Percentiles rank a stretch among this genome's conserved stretches.
Conservation (phyloP, 176 grass and related monocot genomes). For the Oryza meyeriana region DNA sequence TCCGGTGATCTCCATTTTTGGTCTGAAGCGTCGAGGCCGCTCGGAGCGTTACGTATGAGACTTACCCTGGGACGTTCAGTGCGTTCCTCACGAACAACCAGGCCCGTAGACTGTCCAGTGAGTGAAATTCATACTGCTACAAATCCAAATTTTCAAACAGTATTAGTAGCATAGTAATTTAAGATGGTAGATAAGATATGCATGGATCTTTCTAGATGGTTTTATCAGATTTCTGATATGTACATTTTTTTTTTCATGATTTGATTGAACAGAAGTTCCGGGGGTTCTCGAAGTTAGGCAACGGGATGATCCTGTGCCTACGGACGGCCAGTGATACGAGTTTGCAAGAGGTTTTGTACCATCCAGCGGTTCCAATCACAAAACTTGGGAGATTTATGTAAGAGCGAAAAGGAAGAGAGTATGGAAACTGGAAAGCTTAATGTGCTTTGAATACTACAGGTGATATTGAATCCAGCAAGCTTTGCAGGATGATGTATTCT, state of each 20-base stretch:
- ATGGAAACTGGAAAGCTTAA: no score
- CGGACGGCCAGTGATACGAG: not conserved
- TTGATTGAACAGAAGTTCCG: constrained; percentile 22
- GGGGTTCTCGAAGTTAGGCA: constrained; percentile 32
- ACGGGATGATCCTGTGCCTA: constrained; percentile 32
- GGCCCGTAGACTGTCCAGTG: constrained; percentile 36
- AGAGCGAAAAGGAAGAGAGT: not conserved
- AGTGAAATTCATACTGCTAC: not conserved
- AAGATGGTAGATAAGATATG: not conserved
- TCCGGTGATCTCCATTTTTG: not conserved
- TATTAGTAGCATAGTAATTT: not conserved
- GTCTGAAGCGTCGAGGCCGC: constrained; percentile 34
- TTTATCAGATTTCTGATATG: not conserved
- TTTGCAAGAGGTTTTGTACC: not conserved
- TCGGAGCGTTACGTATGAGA: constrained; percentile 31
- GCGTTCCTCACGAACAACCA: constrained; percentile 50
- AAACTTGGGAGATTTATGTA: no score
- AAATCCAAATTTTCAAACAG: not conserved
- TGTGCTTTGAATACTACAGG: not conserved
- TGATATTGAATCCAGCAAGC: not conserved
- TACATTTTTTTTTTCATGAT: not conserved
- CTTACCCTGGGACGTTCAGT: constrained; percentile 23
- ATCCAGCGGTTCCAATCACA: not conserved
- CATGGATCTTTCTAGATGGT: not conserved
- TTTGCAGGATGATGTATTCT: not conserved